Evolutionary conservation across 768 basidiomycete species (phyloP).

Genomic region (Phaeotremella skinneri): DNA sequence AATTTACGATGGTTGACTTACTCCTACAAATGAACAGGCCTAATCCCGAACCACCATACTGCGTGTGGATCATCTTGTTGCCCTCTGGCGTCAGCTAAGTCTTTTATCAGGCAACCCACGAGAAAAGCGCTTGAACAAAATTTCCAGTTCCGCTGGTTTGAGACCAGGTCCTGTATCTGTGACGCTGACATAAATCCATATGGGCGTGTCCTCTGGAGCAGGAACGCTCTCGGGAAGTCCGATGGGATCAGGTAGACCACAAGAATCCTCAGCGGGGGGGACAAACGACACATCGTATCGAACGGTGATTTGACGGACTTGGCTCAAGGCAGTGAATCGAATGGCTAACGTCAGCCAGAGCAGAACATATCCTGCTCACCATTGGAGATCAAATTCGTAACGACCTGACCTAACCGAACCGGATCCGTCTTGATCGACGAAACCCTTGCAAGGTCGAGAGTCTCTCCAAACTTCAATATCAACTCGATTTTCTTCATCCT

Average conservation of each 20-base stretch:
- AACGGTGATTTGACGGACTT: slow-evolving; percentile 37
- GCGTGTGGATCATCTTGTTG: slow-evolving; percentile 44
- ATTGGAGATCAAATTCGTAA: slow-evolving; percentile 51
- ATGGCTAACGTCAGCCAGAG: slow-evolving; percentile 4
- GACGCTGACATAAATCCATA: slow-evolving; percentile 44
- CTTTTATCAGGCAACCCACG: slow-evolving; percentile 10
- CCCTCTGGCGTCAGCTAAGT: slow-evolving; percentile 22
- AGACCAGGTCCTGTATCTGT: slow-evolving; percentile 49
- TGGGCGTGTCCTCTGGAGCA: slow-evolving; percentile 27
- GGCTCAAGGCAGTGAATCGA: slow-evolving; percentile 1
- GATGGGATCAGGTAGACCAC: slow-evolving; percentile 31
- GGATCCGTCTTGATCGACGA: slow-evolving; percentile 39
- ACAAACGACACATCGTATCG: slow-evolving; percentile 46
- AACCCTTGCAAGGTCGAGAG: slow-evolving; percentile 29
- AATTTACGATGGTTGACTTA: slow-evolving; percentile 8
- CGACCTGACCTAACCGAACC: slow-evolving; percentile 45
- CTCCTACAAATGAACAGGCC: slow-evolving; percentile 49
- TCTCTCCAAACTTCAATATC: slow-evolving; percentile 42
- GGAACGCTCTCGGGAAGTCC: slow-evolving; percentile 22
- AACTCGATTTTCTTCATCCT: slow-evolving; percentile 49
- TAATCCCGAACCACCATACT: slow-evolving; percentile 49
- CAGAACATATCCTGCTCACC: slow-evolving; percentile 5
- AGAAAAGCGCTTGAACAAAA: slow-evolving; percentile 47
- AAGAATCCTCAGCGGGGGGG: slow-evolving; percentile 42
- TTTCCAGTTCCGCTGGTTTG: slow-evolving; percentile 37